Evolutionary conservation across 225 moss, liverwort and hornwort species (phyloP), one percentile per base, ranked within the genome.

Genomic region (Polytrichum formosum): DNA sequence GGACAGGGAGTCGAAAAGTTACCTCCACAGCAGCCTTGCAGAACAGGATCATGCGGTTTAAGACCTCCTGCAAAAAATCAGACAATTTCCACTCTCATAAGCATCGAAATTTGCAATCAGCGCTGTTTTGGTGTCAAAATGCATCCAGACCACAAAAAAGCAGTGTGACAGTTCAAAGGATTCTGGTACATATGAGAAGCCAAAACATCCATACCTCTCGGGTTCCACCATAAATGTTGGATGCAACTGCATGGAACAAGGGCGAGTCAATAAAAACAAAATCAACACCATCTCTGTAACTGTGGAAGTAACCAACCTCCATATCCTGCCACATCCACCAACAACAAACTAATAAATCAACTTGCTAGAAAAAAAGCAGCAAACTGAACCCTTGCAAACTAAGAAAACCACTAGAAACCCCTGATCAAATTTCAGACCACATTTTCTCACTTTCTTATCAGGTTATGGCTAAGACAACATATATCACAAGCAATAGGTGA

Each of bases 21-120:
- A 92, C 92, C 93, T 93, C 93, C 22, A 93, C 89, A 82, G 93
- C 93, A 66, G 88, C 93, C 77, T 73, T 93, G 74, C 90, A 91
- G 23, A 93, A 90, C 73, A 93, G 84, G 73, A 90, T 80, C 93
- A 93, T 90, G 56, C 93, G 87, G 21, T 56, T 70, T 67, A 93
- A 78, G 69, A 93, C 90, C 20, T 91, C 93, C 91, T 92, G 90
- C 77, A 83, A 53, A 30, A 30, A 60, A 60, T 53, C 26, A 63
- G 64, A 28, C 64, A 69, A 46, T 18, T 53, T 37, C n/a, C 69
- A 60, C 18, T 64, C 54, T 66, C 59, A 64, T 59, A n/a, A 59
- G 59, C 23, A 8, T 59, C 59, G 6, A 21, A 6, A 20, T 23
- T 59, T 23, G 59, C 59, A 59, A 59, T 22, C 7, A 59, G 5